Base-by-base conservation (phyloP, 768 basidiomycete species). In the Coprinopsis cinerea region DNA sequence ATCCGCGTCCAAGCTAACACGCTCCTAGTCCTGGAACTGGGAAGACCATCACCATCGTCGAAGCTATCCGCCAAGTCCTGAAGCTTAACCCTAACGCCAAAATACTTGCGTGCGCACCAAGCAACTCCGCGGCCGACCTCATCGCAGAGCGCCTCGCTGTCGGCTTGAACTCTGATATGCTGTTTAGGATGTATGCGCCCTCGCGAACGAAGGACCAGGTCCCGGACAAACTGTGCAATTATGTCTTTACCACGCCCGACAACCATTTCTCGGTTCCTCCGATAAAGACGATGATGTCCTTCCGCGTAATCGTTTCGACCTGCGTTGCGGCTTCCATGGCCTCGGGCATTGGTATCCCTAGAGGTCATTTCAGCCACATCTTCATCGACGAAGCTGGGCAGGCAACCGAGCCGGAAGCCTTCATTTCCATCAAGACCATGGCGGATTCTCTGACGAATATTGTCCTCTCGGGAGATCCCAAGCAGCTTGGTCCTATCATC, bases 401-500 rank as follows among this genome's bases (percentile, higher is more conserved):
- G 57, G 82, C 82, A 1, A 81, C 79, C 0, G 85, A 88, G 60
- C 81, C 83, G 0, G 83, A 86, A 59, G 70, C 71, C 0, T 80
- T 84, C 62, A 70, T 84, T 15, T 65, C 77, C 0, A 74, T 86
- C 64, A 81, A 81, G 64, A 79, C 77, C 1, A 70, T 84, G 62
- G 77, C 80, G 0, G 69, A 74, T 47, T 59, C 59, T 2, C 47
- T 56, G 0, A 87, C 84, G 0, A 82, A 78, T 41, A 63, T 87
- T 18, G 61, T 87, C 2, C 66, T 88, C 0, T 77, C 82, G 0
- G 85, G 85, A 0, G 85, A 88, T 57, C 84, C 79, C 0, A 83
- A 81, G 63, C 85, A 87, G 56, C 69, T 87, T 6, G 83, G 85
- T 0, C 85, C 85, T 0, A 78, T 86, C 48, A 75, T 87, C 43